Conservation (phyloP, 371 early-diverging fungal genomes). For the Funneliformis caledonium region DNA sequence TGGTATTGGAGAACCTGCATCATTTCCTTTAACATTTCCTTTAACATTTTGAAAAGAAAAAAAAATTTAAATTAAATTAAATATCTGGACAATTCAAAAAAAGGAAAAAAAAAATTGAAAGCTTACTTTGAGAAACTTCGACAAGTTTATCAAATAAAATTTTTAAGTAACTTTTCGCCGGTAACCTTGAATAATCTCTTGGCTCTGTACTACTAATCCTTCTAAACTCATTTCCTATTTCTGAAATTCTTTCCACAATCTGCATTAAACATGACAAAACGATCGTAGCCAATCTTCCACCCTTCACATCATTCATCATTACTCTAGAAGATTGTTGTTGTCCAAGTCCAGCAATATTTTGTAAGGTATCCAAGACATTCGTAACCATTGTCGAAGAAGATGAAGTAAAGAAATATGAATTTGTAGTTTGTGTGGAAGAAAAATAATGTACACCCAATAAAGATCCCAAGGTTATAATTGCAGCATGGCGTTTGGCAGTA, state of each 20-base stretch:
- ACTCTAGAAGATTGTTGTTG: not conserved
- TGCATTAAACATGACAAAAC: constrained; percentile 4
- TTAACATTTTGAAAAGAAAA: not conserved
- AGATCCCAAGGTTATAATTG: constrained; percentile 33
- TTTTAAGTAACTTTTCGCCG: constrained; percentile 25
- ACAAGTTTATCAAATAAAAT: constrained; percentile 18
- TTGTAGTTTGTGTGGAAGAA: not conserved
- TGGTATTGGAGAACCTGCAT: not conserved
- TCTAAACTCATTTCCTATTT: not conserved
- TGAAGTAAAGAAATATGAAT: constrained; percentile 5
- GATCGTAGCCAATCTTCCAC: constrained; percentile 26
- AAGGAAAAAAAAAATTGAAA: not conserved
- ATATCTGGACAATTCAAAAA: not conserved
- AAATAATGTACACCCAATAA: constrained; percentile 17
- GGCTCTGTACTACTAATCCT: constrained; percentile 8
- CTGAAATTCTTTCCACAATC: not conserved
- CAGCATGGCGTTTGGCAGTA: not conserved
- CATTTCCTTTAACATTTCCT: not conserved
- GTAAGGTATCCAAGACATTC: constrained; percentile 7
- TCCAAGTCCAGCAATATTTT: constrained; percentile 9
- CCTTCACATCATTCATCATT: constrained; percentile 27
- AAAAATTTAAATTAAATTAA: not conserved
- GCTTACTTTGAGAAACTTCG: not conserved
- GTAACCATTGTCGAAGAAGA: not conserved
- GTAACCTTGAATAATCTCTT: constrained; percentile 31